phyloP scores from a whole-genome alignment of 495 filamentous ascomycete species.

The Podospora pseudocomata region DNA sequence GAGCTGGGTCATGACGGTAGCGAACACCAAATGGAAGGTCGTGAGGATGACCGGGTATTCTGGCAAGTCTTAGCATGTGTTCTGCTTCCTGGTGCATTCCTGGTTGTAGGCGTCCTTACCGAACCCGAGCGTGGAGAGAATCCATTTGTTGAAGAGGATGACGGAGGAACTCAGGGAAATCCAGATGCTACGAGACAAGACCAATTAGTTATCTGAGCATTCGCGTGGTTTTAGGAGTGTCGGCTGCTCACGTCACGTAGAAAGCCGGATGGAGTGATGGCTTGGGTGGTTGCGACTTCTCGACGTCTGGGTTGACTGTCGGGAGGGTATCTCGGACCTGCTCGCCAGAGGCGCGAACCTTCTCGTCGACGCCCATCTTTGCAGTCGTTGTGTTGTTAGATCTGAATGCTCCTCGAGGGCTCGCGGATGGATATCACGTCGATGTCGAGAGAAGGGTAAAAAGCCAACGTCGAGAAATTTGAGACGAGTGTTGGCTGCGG shows the following conservation, averaged over 20 bases:
- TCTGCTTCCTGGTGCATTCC: background rate
- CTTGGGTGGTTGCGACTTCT: slow-evolving; percentile 64
- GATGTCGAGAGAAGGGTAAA: slow-evolving; percentile 7
- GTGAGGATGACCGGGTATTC: slow-evolving; percentile 72
- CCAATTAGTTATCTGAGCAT: slow-evolving; percentile 9
- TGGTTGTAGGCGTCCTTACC: slow-evolving; percentile 52
- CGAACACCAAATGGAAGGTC: slow-evolving; percentile 88
- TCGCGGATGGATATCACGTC: slow-evolving; percentile 5
- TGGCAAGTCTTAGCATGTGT: slow-evolving; percentile 37
- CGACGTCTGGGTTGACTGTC: slow-evolving; percentile 66
- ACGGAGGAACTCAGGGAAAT: slow-evolving; percentile 87
- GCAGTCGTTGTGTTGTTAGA: background rate
- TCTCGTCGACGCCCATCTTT: slow-evolving; percentile 60
- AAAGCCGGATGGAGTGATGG: slow-evolving; percentile 72
- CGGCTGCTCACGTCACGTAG: slow-evolving; percentile 72
- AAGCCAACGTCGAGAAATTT: slow-evolving; percentile 2
- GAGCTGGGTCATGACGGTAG: slow-evolving; percentile 85
- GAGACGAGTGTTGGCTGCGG: slow-evolving; percentile 16
- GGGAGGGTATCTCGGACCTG: slow-evolving; percentile 64
- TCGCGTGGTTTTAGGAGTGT: background rate
- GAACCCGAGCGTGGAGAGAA: slow-evolving; percentile 79
- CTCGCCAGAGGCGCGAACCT: slow-evolving; percentile 75
- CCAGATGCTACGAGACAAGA: slow-evolving; percentile 63
- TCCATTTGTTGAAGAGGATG: slow-evolving; percentile 99
- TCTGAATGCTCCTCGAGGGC: slow-evolving; percentile 10